Evolutionary conservation across 2,329 filamentous ascomycete species (phyloP), one percentile per base, ranked within the genome.

Genomic region (Paracoccidioides brasiliensis): DNA sequence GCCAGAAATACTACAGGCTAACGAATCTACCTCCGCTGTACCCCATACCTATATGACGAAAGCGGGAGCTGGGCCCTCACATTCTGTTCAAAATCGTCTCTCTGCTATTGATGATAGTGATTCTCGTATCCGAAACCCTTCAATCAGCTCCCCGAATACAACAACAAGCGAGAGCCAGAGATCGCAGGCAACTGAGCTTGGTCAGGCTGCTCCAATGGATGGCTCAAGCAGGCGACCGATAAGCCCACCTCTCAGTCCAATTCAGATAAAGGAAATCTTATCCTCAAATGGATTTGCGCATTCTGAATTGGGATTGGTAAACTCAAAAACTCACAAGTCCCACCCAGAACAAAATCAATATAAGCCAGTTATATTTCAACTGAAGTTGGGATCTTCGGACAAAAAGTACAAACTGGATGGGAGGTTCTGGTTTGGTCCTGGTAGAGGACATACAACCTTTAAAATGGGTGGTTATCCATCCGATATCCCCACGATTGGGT

Each of bases 381-480:
- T 70, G 40, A 74, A 72, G 52, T 63, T 80, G 55, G 68, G 69
- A 42, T 61, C 71, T 30, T 74, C 76, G 55, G 76, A 80, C 62
- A 69, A 75, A 28, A 82, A 80, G 61, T 83, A 82, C 65, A 69
- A 72, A 43, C 57, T 69, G 48, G 66, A 71, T 37, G 77, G 77
- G 7, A 75, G 73, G 50, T 80, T 73, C 56, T 70, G 68, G 61
- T 73, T 74, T 48, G 58, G 62, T 15, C 53, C 60, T 37, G 55
- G 59, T 8, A 55, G 48, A 3, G 42, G 28, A 33, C 40, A 52
- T 37, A 49, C 55, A 9, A 45, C 32, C 7, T 41, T 57, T 12
- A 54, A 43, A 4, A 56, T 54, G n/a, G 58, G 48, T 15, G 53
- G 50, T 41, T 49, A 56, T 41, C 54, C 60, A 8, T 60, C 59